Percentiles rank a stretch among this genome's conserved stretches.
Evolutionary conservation across 2,329 filamentous ascomycete genomes (phyloP).

Genomic region (Arthrobotrys conoides): DNA sequence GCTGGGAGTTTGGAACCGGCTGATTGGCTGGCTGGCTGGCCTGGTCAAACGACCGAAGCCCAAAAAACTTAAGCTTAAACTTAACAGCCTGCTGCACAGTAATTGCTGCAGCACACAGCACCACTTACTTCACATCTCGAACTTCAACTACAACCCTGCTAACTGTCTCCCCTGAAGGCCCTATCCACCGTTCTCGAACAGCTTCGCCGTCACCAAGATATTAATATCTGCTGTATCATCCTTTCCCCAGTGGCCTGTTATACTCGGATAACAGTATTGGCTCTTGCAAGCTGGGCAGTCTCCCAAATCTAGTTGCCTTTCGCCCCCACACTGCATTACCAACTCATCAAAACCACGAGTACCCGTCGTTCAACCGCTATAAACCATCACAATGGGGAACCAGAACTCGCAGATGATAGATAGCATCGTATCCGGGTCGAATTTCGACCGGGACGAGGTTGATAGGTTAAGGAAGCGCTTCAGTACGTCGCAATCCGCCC

Average conservation of each 20-base stretch:
- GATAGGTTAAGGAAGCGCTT: slow-evolving; percentile 96
- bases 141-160: neutral
- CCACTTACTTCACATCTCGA: slow-evolving; percentile 1
- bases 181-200: slow-evolving; percentile 56
- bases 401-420: slow-evolving; percentile 84
- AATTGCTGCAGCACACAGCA: slow-evolving; percentile 31
- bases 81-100: neutral
- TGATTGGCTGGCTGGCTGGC: slow-evolving; percentile 51
- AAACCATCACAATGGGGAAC: slow-evolving; percentile 74
- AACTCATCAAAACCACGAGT: neutral
- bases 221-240: slow-evolving; percentile 44
- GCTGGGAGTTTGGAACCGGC: slow-evolving; percentile 32
- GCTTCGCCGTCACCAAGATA: neutral
- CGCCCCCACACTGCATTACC: neutral
- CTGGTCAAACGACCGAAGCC: slow-evolving; percentile 51
- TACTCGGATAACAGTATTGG: slow-evolving; percentile 21
- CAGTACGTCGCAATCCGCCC: slow-evolving; percentile 67
- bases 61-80: slow-evolving; percentile 61
- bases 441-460: slow-evolving; percentile 98
- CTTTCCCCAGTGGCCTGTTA: neutral
- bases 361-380: slow-evolving; percentile 33
- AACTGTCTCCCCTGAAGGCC: slow-evolving; percentile 12
- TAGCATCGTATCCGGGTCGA: slow-evolving; percentile 94
- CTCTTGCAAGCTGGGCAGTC: neutral
- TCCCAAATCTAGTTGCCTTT: neutral